Evolutionary conservation across 164 flowering plant species (phyloP).

Genomic region (Umbilicus rupestris): DNA sequence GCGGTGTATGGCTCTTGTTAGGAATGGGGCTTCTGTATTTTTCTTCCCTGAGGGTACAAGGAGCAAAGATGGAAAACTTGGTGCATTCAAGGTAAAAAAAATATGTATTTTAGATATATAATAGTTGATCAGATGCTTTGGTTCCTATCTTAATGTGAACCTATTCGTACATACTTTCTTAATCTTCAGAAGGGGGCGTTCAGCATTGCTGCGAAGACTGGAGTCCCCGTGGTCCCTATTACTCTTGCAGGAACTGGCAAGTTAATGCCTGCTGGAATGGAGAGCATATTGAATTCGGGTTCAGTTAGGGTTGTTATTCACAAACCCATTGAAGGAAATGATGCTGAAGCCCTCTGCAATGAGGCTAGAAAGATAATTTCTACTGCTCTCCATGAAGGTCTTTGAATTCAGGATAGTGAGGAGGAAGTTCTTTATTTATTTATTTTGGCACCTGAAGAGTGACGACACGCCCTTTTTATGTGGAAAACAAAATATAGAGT

Average conservation of each 20-base stretch:
- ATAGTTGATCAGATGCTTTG: not conserved
- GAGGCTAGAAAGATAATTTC: slow-evolving; percentile 56
- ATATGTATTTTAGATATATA: not conserved
- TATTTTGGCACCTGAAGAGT: too few species aligned
- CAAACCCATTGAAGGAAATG: slow-evolving; percentile 57
- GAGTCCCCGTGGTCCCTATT: slow-evolving; percentile 85
- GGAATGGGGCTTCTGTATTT: slow-evolving; percentile 85
- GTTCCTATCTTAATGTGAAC: too few species aligned
- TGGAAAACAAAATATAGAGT: too few species aligned
- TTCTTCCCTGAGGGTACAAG: slow-evolving; percentile 98
- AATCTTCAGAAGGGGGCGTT: slow-evolving; percentile 88
- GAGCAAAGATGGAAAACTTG: slow-evolving; percentile 74
- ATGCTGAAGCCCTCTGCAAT: slow-evolving; percentile 47
- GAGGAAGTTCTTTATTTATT: too few species aligned
- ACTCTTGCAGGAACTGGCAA: slow-evolving; percentile 84
- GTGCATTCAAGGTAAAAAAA: slow-evolving; percentile 64
- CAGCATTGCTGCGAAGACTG: slow-evolving; percentile 72
- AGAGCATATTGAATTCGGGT: slow-evolving; percentile 52
- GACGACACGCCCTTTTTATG: too few species aligned
- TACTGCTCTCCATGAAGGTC: slow-evolving; percentile 21
- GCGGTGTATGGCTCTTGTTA: slow-evolving; percentile 67
- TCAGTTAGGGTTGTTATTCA: slow-evolving; percentile 67
- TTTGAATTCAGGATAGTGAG: not conserved
- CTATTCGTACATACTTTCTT: not conserved
- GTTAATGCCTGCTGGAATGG: slow-evolving; percentile 87